phyloP scores from a whole-genome alignment of 192 early-diverging fungal genomes.

The Umbelopsis sp. region DNA sequence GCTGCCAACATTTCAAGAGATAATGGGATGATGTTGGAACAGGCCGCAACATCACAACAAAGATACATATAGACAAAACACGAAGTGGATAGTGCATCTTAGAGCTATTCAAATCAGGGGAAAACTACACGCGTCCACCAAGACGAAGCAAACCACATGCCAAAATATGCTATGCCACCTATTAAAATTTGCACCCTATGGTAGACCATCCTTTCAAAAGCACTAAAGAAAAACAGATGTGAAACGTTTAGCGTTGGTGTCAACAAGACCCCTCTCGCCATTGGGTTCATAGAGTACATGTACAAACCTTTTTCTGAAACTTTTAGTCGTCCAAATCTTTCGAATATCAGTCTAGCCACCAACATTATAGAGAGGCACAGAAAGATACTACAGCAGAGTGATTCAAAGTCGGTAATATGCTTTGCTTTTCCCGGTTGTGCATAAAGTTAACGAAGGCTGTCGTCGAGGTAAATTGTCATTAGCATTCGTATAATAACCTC shows the following conservation, averaged over 20 bases:
- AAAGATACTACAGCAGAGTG: conserved; percentile 95
- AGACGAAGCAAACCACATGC: conserved; percentile 80
- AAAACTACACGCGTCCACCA: conserved; percentile 91
- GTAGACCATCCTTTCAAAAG: conserved; percentile 42
- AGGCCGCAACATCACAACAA: conserved; percentile 85
- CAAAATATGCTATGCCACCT: conserved; percentile 81
- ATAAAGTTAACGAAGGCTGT: conserved; percentile 88
- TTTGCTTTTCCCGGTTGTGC: conserved; percentile 84
- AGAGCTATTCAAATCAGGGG: too few species aligned
- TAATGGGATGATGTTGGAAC: conserved; percentile 78
- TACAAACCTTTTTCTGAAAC: conserved; percentile 55
- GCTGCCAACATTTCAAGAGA: conserved; percentile 61
- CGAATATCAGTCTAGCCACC: conserved; percentile 62
- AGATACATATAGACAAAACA: conserved; percentile 88
- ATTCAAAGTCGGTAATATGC: conserved; percentile 95
- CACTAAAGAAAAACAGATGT: conserved; percentile 30
- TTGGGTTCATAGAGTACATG: too few species aligned
- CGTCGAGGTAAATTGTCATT: conserved; percentile 69
- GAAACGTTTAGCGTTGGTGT: too few species aligned
- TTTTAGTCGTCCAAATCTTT: conserved; percentile 67
- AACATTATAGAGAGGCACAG: conserved; percentile 80
- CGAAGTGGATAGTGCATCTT: conserved; percentile 96
- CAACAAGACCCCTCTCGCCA: too few species aligned
- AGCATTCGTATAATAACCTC: conserved; percentile 35
- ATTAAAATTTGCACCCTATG: conserved; percentile 69